Evolutionary conservation across 139 green algal genomes (phyloP).

Genomic region (Cymbomonas tetramitiformis): DNA sequence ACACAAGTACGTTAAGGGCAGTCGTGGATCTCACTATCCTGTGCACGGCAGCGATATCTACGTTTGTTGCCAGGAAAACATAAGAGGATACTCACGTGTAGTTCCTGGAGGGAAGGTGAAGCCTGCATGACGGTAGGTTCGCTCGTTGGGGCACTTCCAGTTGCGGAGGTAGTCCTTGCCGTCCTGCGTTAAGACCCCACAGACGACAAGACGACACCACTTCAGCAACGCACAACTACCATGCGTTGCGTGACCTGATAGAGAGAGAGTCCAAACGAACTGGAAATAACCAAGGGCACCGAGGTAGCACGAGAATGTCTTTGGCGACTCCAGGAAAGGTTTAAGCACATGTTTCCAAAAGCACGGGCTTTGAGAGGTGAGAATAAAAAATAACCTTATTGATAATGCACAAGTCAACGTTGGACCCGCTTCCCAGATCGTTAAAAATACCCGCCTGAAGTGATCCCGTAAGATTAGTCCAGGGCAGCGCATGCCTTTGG

Average conservation of each 20-base stretch:
- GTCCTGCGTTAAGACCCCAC: too few relatives aligned
- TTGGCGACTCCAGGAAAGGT: neutral
- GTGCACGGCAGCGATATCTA: too few relatives aligned
- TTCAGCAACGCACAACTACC: too few relatives aligned
- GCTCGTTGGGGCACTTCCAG: constrained; percentile 66
- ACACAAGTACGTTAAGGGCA: too few relatives aligned
- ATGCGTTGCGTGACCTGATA: neutral
- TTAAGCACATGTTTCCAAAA: neutral
- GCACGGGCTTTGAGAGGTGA: neutral
- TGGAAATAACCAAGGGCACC: neutral
- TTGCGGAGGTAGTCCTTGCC: constrained; percentile 76
- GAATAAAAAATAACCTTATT: too few relatives aligned
- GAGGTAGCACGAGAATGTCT: neutral
- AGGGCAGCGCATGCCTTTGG: constrained; percentile 10
- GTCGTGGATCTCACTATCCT: too few relatives aligned
- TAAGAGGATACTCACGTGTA: too few relatives aligned
- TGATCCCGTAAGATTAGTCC: too few relatives aligned
- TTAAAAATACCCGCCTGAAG: constrained; percentile 82
- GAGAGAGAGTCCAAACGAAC: constrained; percentile 3
- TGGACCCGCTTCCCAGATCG: constrained; percentile 87
- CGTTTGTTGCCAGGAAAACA: too few relatives aligned
- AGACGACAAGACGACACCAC: too few relatives aligned
- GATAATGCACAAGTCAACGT: constrained; percentile 94
- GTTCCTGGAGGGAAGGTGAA: constrained; percentile 14
- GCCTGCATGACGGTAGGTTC: constrained; percentile 59